phyloP scores from a whole-genome alignment of 495 filamentous ascomycete species.

The Extremus antarcticus region DNA sequence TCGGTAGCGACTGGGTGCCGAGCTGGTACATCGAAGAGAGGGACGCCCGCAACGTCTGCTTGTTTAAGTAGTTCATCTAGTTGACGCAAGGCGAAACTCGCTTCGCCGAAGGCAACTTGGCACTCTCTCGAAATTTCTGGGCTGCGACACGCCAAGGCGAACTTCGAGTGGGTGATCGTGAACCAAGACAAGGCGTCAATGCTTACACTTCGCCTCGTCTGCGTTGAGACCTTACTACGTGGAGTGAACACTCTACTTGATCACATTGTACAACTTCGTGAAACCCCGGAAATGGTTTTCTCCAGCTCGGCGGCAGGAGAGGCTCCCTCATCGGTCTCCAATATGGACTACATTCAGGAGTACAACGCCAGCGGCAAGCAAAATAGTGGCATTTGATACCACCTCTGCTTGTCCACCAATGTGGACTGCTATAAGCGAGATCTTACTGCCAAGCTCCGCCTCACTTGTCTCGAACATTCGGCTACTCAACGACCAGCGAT shows the following conservation, averaged over 20 bases:
- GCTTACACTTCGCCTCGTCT: not conserved
- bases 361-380: not conserved
- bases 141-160: not conserved
- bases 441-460: not conserved
- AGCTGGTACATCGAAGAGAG: too few species aligned
- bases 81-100: not conserved
- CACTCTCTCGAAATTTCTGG: too few species aligned
- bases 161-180: not conserved
- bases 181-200: not conserved
- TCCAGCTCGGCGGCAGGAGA: not conserved
- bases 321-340: not conserved
- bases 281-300: not conserved
- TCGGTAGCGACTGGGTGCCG: too few species aligned
- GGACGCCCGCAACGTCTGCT: too few species aligned
- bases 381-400: not conserved
- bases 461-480: not conserved
- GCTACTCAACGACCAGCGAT: not conserved
- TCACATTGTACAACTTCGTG: not conserved
- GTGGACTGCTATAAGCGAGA: not conserved
- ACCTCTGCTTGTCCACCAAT: too few species aligned
- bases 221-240: not conserved
- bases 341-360: not conserved
- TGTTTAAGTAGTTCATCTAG: too few species aligned
- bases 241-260: not conserved
- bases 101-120: not conserved